A percentile compares a stretch with the other conserved stretches of the same genome.
Evolutionary conservation across 306 rosid genomes (phyloP).

Genomic region (Prunus padus): DNA sequence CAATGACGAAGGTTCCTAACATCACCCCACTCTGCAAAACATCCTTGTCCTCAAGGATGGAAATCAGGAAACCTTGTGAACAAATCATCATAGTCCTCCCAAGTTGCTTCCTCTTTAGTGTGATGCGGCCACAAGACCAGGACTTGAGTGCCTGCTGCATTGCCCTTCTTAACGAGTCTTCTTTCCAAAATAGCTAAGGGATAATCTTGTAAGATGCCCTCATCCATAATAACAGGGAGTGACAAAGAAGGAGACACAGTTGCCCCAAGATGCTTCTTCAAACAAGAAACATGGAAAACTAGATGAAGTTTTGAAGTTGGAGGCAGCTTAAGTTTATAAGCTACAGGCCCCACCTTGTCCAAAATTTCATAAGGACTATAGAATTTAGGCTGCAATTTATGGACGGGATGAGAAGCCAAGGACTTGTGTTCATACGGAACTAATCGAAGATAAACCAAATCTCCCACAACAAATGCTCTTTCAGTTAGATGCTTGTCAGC

Average conservation of each 20-base stretch:
- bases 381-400: not conserved
- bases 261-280: not conserved
- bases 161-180: not conserved
- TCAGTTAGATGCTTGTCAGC: not conserved
- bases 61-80: no score
- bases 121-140: not conserved
- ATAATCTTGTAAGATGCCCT: not conserved
- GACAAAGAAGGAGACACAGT: not conserved
- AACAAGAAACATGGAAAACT: not conserved
- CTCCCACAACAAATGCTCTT: not conserved
- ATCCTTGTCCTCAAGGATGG: no score
- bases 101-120: not conserved
- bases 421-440: not conserved
- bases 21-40: no score
- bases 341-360: not conserved
- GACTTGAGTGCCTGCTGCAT: not conserved
- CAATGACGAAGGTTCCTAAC: no score
- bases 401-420: not conserved
- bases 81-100: not conserved
- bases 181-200: not conserved
- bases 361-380: not conserved
- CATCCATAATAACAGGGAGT: not conserved
- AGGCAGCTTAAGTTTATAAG: not conserved
- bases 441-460: not conserved
- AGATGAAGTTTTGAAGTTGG: not conserved